Evolutionary conservation across 1,284 basidiomycete species (phyloP), one percentile per base, ranked within the genome.

Genomic region (Microbotryum lychnidis-dioicae): DNA sequence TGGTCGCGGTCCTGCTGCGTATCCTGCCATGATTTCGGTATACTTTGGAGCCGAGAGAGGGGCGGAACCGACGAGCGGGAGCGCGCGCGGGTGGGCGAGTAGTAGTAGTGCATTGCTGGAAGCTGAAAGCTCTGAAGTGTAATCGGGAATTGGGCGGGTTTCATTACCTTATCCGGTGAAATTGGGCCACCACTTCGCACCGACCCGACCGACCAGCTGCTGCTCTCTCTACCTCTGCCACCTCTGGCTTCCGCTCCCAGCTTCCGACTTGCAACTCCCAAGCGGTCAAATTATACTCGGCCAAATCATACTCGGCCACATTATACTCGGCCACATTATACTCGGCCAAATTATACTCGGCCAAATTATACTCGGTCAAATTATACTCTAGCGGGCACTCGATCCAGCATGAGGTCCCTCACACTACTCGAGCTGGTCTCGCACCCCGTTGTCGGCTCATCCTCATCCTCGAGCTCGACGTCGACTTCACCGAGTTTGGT

Each of bases 331-430:
- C n/a, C n/a, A n/a, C n/a, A n/a, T n/a, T n/a, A n/a, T n/a, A n/a
- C n/a, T n/a, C n/a, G n/a, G n/a, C n/a, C n/a, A n/a, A n/a, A n/a
- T n/a, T n/a, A n/a, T n/a, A n/a, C n/a, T n/a, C n/a, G n/a, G n/a
- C n/a, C n/a, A n/a, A n/a, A n/a, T n/a, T n/a, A n/a, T n/a, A n/a
- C n/a, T n/a, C 20, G 14, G 23, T 29, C 25, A 27, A 29, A 20
- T 20, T 27, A 5, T 29, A 6, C 23, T 4, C 25, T 27, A 8
- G 25, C 49, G 31, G 37, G 37, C 1, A 31, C 31, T 42, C 37
- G 37, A 16, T 42, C 12, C 49, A 50, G 12, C 44, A 67, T 67
- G 66, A 57, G 66, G 23, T 67, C 66, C 37, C 58, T 67, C 48
- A 33, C 60, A 18, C 42, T 65, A 48, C 62, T 67, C 57, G 49